Evolutionary conservation across 2,329 filamentous ascomycete species (phyloP).

Genomic region (Penicillium verrucosum): DNA sequence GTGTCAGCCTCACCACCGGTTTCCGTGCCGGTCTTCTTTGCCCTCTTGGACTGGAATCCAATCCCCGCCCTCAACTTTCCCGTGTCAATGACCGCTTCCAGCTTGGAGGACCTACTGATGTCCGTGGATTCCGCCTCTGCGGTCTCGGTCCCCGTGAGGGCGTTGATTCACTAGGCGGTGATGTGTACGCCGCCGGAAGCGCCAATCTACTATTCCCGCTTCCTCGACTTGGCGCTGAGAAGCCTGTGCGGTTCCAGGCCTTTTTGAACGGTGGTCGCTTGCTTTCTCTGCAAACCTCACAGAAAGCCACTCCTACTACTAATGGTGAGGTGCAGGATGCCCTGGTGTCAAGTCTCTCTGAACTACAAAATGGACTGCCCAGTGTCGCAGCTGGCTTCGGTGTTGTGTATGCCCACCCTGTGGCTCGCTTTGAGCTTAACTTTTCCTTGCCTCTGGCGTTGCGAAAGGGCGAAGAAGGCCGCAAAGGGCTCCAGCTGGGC

Average conservation of each 20-base stretch:
- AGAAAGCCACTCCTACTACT: constrained; percentile 47
- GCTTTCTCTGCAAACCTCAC: constrained; percentile 65
- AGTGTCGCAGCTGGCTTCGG: constrained; percentile 85
- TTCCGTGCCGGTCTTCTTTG: constrained; percentile 79
- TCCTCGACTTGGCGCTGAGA: constrained; percentile 75
- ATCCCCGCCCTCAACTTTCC: constrained; percentile 60
- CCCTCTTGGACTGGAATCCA: constrained; percentile 66
- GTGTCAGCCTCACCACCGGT: constrained; percentile 78
- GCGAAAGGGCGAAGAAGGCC: constrained; percentile 76
- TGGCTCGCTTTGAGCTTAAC: constrained; percentile 92
- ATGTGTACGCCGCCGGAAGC: constrained; percentile 85
- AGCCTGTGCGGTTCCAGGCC: constrained; percentile 78
- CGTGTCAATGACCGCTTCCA: constrained; percentile 92
- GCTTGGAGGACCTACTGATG: constrained; percentile 89
- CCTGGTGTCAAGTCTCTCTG: constrained; percentile 59
- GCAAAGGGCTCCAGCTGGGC: constrained; percentile 92
- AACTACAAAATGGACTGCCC: constrained; percentile 72
- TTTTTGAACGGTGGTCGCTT: constrained; percentile 89
- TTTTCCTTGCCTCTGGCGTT: constrained; percentile 83
- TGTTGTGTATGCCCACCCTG: constrained; percentile 89
- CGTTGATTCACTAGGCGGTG: constrained; percentile 80
- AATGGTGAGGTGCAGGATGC: constrained; percentile 46
- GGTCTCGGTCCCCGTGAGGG: constrained; percentile 88
- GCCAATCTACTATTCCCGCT: constrained; percentile 82
- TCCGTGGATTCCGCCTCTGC: constrained; percentile 86